These are phyloP conservation scores for Trichoderma afroharzianum DNA, from an alignment of 2,329 filamentous ascomycete species.

Conservation along the genomic window DNA sequence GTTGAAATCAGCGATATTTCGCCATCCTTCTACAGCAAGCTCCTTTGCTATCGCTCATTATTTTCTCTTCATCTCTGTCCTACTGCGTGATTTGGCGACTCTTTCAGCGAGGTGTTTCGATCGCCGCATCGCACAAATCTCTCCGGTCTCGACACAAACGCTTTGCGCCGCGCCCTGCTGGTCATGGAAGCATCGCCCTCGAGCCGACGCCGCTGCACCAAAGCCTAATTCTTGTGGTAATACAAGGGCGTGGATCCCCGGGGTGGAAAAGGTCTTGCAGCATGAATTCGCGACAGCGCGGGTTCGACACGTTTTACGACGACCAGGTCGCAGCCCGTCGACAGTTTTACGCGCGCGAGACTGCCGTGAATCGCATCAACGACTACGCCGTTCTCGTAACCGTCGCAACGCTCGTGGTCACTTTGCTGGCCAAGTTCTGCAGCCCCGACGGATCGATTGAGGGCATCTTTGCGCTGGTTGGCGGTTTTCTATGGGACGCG, in stretches of 20 bases:
- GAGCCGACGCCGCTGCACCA: slow-evolving; percentile 11
- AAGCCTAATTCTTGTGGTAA: slow-evolving; percentile 11
- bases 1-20: neutral
- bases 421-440: slow-evolving; percentile 34
- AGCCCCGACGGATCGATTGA: slow-evolving; percentile 32
- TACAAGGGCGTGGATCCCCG: slow-evolving; percentile 1
- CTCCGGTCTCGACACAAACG: neutral
- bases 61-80: neutral
- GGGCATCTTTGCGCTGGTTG: slow-evolving; percentile 26
- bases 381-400: slow-evolving; percentile 37
- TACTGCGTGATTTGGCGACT: neutral
- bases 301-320: slow-evolving; percentile 36
- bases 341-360: slow-evolving; percentile 28
- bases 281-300: slow-evolving; percentile 34
- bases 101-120: neutral
- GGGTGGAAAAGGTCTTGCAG: slow-evolving; percentile 22
- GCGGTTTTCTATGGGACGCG: slow-evolving; percentile 56
- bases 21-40: neutral
- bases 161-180: slow-evolving; percentile 1
- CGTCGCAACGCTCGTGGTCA: slow-evolving; percentile 31
- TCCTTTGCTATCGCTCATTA: neutral
- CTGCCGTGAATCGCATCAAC: slow-evolving; percentile 31
- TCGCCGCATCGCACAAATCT: neutral
- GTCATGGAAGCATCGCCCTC: slow-evolving; percentile 23
- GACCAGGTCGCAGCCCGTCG: slow-evolving; percentile 33